Conservation (phyloP, 768 basidiomycete species). For the Tylopilus plumbeoviolaceoides region DNA sequence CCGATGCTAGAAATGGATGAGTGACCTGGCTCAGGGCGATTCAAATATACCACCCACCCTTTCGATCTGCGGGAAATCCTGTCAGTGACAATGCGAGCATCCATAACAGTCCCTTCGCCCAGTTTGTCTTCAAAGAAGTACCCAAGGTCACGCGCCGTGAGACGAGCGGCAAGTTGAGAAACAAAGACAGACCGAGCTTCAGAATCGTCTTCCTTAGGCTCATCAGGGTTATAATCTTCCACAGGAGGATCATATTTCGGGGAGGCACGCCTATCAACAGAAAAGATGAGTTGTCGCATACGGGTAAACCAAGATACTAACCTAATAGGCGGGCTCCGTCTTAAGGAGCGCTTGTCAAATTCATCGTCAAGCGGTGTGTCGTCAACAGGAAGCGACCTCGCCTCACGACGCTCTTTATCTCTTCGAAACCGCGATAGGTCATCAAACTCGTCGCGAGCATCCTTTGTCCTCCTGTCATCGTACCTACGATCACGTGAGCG, state of each 20-base stretch:
- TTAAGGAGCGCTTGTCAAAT: constrained; percentile 33
- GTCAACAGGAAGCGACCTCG: constrained; percentile 38
- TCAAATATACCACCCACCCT: constrained; percentile 55
- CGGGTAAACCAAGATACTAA: constrained; percentile 27
- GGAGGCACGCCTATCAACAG: constrained; percentile 53
- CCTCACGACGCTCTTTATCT: constrained; percentile 41
- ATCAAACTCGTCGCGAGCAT: constrained; percentile 59
- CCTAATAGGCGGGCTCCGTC: constrained; percentile 40
- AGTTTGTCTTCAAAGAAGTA: constrained; percentile 98
- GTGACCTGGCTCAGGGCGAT: background rate
- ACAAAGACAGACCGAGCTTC: constrained; percentile 99
- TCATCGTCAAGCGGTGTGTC: constrained; percentile 36
- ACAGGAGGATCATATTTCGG: constrained; percentile 66
- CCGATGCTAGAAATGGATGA: constrained; percentile 66
- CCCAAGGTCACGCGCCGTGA: constrained; percentile 95
- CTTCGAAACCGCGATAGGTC: constrained; percentile 44
- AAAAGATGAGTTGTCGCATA: constrained; percentile 6
- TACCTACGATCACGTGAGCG: constrained; percentile 54
- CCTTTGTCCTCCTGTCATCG: constrained; percentile 44
- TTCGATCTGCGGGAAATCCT: constrained; percentile 94
- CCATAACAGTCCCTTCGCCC: constrained; percentile 90
- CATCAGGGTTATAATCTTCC: constrained; percentile 77
- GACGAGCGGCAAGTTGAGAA: constrained; percentile 93
- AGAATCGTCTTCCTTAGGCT: constrained; percentile 92
- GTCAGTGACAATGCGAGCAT: constrained; percentile 95